Evolutionary conservation across 2,329 filamentous ascomycete species (phyloP), one percentile per base, ranked within the genome.

Genomic region (Ascochyta fabae): DNA sequence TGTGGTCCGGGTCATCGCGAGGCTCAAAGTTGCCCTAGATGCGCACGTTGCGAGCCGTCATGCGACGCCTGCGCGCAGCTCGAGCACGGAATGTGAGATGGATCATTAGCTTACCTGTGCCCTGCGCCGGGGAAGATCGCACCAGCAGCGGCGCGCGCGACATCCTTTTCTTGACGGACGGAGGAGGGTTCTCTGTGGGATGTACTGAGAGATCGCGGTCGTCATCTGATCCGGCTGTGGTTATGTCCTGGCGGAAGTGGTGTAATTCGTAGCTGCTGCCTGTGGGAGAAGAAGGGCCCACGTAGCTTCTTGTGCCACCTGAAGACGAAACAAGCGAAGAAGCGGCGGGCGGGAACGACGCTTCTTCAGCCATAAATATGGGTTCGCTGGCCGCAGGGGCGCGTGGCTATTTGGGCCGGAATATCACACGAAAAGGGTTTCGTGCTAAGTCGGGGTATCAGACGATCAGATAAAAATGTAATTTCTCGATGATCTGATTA

Each of bases 121-220:
- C 85, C 69, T 84, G 81, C 31, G 83, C 83, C 39, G 85, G 84
- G 61, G 84, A 84, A 45, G 84, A 84, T 57, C 84, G 82, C 70
- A 86, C 75, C 49, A 88, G 76, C 53, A 87, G 80, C 55, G 84
- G 84, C 59, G 81, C 77, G 70, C 77, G 78, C 57, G 80, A 81
- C 79, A 82, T 82, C 35, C 65, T 57, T 53, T 48, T 59, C 58
- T 66, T 53, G 51, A 58, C 54, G 47, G 54, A 53, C 47, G 59
- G 56, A 48, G 53, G 58, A 54, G 58, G 41, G 57, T 43, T 48
- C 26, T 61, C 59, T 53, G 61, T 44, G 56, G 45, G 56, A 47
- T 39, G 46, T 40, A 60, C 47, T 35, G 58, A 44, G 40, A 48
- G 51, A 53, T 62, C 43, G 48, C 52, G 60, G 52, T 66, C 65